Base-by-base conservation (phyloP, 331 rosid species). In the Quercus tomentella region DNA sequence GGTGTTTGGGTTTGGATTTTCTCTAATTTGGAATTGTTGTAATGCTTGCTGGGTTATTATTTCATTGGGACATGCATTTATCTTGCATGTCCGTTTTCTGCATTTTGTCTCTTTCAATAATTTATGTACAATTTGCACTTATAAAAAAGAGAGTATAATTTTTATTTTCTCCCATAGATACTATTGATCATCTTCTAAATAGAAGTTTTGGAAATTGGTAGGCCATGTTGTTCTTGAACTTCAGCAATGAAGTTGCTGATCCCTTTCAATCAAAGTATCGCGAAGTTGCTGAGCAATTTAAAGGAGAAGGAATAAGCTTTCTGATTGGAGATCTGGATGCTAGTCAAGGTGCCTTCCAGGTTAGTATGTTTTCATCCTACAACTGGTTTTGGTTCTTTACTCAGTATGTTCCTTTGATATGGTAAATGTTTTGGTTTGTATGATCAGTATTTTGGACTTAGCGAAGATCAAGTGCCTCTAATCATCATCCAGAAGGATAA, bases 201-300 rank as follows among this genome's bases (percentile, higher is more conserved):
- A 20, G 17, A 37, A 49, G 20, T 3, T 84, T 74, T 77, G 70
- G 41, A 20, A 81, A 81, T 82, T 77, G 57, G 66, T 76, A 96
- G 99, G 98, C 94, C 41, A 88, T 93, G 98, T 18, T 96, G 93
- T 96, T 93, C 85, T 66, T 91, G 75, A 89, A 92, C 90, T 88
- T 91, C 86, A 89, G 85, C 28, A 43, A 80, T 17, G 92, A 87
- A 37, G 77, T 31, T 28, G 84, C 91, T 72, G 93, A 83, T 77
- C 77, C 94, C 58, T 80, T 96, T 22, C 86, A 85, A 78, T 80
- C 90, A 73, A 91, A 84, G 45, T 93, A 87, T 84, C 91, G 66
- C 56, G 97, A 93, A 83, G 81, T 87, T 76, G 99, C 99, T 54
- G 92, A 88, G 89, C 82, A 71, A 73, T 87, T 57, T 77, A 93